Evolutionary conservation across 352 stramenopile species (phyloP), one percentile per base, ranked within the genome.

Genomic region (Globisporangium middletonii): DNA sequence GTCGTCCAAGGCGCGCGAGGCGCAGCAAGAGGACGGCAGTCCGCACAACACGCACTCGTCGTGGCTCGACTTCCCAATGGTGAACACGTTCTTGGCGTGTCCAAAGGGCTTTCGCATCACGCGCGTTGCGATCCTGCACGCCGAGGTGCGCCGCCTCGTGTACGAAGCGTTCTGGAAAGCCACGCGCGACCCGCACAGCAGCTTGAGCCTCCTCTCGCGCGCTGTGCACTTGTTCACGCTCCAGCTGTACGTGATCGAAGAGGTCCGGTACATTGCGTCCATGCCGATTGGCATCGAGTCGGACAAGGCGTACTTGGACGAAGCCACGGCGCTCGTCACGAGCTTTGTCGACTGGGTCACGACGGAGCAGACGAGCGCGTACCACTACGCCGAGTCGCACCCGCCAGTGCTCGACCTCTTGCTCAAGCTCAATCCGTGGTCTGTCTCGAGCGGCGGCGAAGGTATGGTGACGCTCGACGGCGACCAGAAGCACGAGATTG

Each of bases 401-500:
- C 63, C 64, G 4, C 67, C 74, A 0, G 67, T 86, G 35, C 55
- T 90, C 16, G 59, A 89, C 50, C 53, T 90, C 15, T 59, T 90
- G n/a, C 48, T 92, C 42, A 79, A 83, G 52, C 57, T 92, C 33
- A 88, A 92, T 26, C 83, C 83, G 27, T 92, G 83, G 83, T 79
- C 79, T 0, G 73, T 70, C 9, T 74, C 75, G 26, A 70, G 71
- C 44, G 68, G 76, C 33, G 79, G 72, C 50, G 71, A 68, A 37
- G 79, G 72, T 19, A 80, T 76, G 67, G 76, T 79, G 16, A 79
- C 79, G 37, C 53, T 92, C 27, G 83, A 92, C 46, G 83, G 83
- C 12, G 83, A 92, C 59, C 83, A 90, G 52, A 92, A 92, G 56
- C 83, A 92, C 57, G 83, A 92, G 63, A 85, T 90, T 50, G 83